Evolutionary conservation across 192 early-diverging fungal species (phyloP).

Genomic region (Bifiguratus adelaidae): DNA sequence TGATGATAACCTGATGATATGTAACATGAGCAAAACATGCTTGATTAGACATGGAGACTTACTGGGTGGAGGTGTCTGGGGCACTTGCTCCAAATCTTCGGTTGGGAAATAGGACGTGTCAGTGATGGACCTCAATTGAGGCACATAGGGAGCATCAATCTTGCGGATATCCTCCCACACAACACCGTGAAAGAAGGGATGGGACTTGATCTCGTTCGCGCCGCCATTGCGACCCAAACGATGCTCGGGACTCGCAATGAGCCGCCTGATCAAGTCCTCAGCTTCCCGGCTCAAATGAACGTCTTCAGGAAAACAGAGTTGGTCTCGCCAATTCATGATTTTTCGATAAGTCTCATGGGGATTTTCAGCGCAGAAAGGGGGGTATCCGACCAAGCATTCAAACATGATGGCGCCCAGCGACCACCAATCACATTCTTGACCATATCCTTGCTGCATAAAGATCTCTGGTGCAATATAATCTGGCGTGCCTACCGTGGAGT

Average conservation of each 20-base stretch:
- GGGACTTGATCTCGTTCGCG: constrained; percentile 77
- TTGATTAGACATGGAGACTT: no score
- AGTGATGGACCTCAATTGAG: constrained; percentile 84
- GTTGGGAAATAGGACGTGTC: constrained; percentile 98
- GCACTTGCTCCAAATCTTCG: constrained; percentile 79
- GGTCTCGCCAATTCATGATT: constrained; percentile 95
- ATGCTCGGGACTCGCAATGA: constrained; percentile 80
- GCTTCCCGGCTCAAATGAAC: constrained; percentile 84
- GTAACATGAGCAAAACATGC: not conserved
- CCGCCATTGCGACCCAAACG: constrained; percentile 80
- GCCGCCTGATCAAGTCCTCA: constrained; percentile 84
- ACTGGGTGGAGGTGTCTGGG: no score
- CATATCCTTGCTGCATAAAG: constrained; percentile 89
- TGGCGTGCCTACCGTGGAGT: constrained; percentile 96
- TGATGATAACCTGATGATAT: constrained; percentile 3
- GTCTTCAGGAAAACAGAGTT: constrained; percentile 87
- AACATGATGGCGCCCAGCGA: constrained; percentile 99
- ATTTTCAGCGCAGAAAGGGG: constrained; percentile 94
- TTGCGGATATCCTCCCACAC: constrained; percentile 82
- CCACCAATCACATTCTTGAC: constrained; percentile 99
- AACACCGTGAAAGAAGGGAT: constrained; percentile 92
- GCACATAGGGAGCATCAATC: constrained; percentile 86
- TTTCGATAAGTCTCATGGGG: constrained; percentile 96
- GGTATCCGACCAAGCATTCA: constrained; percentile 96
- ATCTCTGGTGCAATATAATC: constrained; percentile 96